phyloP scores from a whole-genome alignment of 306 rosid species.

The Acacia acuminata region DNA sequence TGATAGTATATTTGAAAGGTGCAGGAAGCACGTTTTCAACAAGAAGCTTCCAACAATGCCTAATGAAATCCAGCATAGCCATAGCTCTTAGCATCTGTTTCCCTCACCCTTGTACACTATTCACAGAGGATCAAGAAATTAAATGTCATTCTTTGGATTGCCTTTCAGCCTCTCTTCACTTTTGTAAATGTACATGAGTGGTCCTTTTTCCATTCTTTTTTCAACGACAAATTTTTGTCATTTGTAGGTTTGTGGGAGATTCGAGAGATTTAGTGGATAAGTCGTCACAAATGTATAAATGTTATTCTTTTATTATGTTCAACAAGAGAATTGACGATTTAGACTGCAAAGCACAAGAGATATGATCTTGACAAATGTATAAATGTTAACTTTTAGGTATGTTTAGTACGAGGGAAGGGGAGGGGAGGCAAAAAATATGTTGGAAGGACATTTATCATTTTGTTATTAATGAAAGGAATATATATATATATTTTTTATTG shows the following conservation, averaged over 20 bases:
- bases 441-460: too few relatives aligned
- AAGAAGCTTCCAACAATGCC: slow-evolving; percentile 76
- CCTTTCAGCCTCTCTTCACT: slow-evolving; percentile 25
- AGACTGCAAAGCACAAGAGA: too few relatives aligned
- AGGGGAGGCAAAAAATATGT: too few relatives aligned
- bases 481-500: too few relatives aligned
- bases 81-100: slow-evolving; percentile 36
- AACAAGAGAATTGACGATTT: not conserved
- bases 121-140: slow-evolving; percentile 13
- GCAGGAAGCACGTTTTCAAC: slow-evolving; percentile 88
- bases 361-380: too few relatives aligned
- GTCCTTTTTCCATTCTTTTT: not conserved
- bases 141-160: slow-evolving; percentile 1
- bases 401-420: too few relatives aligned
- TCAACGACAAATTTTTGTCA: slow-evolving; percentile 19
- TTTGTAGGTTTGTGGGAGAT: slow-evolving; percentile 39
- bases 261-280: slow-evolving; percentile 34
- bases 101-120: slow-evolving; percentile 10
- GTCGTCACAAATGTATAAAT: slow-evolving; percentile 21
- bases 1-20: slow-evolving; percentile 87
- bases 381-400: too few relatives aligned
- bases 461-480: too few relatives aligned
- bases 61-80: slow-evolving; percentile 61
- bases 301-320: not conserved
- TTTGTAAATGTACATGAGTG: slow-evolving; percentile 39